Conservation (phyloP, 2,329 filamentous ascomycete species). For the Alternaria triticimaculans region DNA sequence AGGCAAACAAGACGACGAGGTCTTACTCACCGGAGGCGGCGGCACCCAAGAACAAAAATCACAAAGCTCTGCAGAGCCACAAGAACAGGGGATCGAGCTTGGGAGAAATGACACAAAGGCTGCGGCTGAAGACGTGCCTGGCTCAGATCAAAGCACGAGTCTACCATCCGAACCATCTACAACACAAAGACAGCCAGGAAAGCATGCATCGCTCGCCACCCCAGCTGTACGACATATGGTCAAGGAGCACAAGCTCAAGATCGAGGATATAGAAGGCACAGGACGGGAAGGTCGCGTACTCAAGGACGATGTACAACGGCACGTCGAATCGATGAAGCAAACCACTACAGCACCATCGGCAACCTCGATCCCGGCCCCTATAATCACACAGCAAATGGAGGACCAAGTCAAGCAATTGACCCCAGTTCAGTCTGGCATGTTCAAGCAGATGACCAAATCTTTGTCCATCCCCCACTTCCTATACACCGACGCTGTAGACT, state of each 20-base stretch:
- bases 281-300: slow-evolving; percentile 89
- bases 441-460: slow-evolving; percentile 95
- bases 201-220: slow-evolving; percentile 79
- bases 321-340: slow-evolving; percentile 30
- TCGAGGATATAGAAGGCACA: slow-evolving; percentile 79
- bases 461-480: slow-evolving; percentile 93
- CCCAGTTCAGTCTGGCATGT: slow-evolving; percentile 88
- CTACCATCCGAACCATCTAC: slow-evolving; percentile 29
- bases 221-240: slow-evolving; percentile 89
- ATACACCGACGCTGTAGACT: slow-evolving; percentile 88
- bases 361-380: slow-evolving; percentile 35
- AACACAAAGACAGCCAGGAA: slow-evolving; percentile 57
- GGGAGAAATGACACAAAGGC: slow-evolving; percentile 45
- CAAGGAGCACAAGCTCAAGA: slow-evolving; percentile 79
- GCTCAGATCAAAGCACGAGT: slow-evolving; percentile 21
- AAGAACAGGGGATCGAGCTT: slow-evolving; percentile 38
- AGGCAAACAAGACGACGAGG: slow-evolving; percentile 29
- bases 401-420: slow-evolving; percentile 76
- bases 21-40: slow-evolving; percentile 18
- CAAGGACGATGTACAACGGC: slow-evolving; percentile 82
- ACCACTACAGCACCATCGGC: slow-evolving; percentile 34
- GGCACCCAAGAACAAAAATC: slow-evolving; percentile 24
- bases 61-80: not conserved
- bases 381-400: slow-evolving; percentile 42
- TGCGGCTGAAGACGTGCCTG: slow-evolving; percentile 20